A percentile compares a stretch with the other conserved stretches of the same genome.
Conservation (phyloP, 1,139 yeast genomes). For the Kurtzmaniella quercitrusa region DNA sequence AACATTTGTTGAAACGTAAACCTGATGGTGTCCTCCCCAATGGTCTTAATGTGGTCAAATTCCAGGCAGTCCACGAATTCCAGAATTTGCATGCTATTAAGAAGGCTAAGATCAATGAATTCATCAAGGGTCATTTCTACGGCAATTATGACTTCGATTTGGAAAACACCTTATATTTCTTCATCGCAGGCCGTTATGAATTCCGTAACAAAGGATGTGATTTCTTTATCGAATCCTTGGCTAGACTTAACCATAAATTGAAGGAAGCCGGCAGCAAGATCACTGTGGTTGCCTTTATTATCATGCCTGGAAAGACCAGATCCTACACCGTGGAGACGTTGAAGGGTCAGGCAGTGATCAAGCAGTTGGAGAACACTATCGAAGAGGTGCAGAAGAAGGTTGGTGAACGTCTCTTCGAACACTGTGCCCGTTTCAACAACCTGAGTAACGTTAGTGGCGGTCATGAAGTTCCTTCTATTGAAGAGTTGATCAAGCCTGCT, state of each 20-base stretch:
- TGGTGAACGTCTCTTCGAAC: slow-evolving; percentile 85
- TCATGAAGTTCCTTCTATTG: slow-evolving; percentile 55
- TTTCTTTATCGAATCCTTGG: slow-evolving; percentile 88
- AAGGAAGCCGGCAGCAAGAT: slow-evolving; percentile 79
- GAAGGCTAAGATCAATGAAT: slow-evolving; percentile 90
- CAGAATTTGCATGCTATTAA: slow-evolving; percentile 91
- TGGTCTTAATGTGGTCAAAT: slow-evolving; percentile 92
- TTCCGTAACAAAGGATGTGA: slow-evolving; percentile 96
- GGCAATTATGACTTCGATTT: slow-evolving; percentile 94
- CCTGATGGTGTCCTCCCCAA: slow-evolving; percentile 98
- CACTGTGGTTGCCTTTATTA: slow-evolving; percentile 96
- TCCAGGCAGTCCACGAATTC: slow-evolving; percentile 96
- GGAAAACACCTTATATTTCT: slow-evolving; percentile 89
- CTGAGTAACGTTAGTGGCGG: slow-evolving; percentile 58
- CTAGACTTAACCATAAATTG: slow-evolving; percentile 83
- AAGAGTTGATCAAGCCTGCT: slow-evolving; percentile 79
- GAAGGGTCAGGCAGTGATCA: slow-evolving; percentile 93
- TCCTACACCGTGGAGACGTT: slow-evolving; percentile 95
- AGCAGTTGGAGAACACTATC: slow-evolving; percentile 85
- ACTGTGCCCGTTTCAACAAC: slow-evolving; percentile 79
- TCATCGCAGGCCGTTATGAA: slow-evolving; percentile 97
- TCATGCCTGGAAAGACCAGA: slow-evolving; percentile 94
- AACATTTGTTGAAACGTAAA: slow-evolving; percentile 86
- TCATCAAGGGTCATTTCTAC: slow-evolving; percentile 93
- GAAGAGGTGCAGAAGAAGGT: slow-evolving; percentile 84